phyloP scores from a whole-genome alignment of 352 stramenopile genomes.

The Phytophthora pistaciae region DNA sequence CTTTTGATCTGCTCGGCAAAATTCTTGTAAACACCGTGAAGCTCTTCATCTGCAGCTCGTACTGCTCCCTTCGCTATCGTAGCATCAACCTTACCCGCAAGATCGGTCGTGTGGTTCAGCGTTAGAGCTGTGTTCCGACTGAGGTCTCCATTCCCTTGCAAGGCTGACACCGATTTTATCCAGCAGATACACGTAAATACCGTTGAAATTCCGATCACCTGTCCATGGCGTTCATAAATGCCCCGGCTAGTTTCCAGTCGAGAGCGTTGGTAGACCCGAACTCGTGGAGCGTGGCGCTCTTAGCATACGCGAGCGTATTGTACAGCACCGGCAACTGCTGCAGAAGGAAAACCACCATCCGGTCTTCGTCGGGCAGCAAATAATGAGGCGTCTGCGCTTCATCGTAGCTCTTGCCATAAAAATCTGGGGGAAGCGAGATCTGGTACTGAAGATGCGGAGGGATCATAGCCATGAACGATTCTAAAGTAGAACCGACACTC shows the following conservation, averaged over 20 bases:
- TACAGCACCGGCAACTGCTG: background rate
- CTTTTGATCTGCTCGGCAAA: background rate
- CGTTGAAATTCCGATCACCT: conserved; percentile 19
- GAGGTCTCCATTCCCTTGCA: too few relatives aligned
- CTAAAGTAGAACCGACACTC: background rate
- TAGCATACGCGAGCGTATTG: background rate
- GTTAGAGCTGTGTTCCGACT: too few relatives aligned
- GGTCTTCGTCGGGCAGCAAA: background rate
- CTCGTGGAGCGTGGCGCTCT: background rate
- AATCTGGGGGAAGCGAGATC: background rate
- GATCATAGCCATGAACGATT: background rate
- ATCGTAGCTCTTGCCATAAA: conserved; percentile 2
- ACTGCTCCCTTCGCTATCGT: background rate
- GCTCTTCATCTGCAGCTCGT: background rate
- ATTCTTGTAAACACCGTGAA: conserved; percentile 19
- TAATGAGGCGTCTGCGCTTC: conserved; percentile 5
- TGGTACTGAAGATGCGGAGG: background rate
- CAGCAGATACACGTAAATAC: conserved; percentile 40
- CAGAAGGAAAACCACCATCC: background rate
- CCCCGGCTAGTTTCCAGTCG: background rate
- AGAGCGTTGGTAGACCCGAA: background rate
- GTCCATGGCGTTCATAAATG: background rate
- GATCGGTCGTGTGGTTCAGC: too few relatives aligned
- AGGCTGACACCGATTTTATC: conserved; percentile 25
- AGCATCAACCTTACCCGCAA: too few relatives aligned